phyloP scores from a whole-genome alignment of 176 grass and related monocot species.

The Triticum timopheevii region DNA sequence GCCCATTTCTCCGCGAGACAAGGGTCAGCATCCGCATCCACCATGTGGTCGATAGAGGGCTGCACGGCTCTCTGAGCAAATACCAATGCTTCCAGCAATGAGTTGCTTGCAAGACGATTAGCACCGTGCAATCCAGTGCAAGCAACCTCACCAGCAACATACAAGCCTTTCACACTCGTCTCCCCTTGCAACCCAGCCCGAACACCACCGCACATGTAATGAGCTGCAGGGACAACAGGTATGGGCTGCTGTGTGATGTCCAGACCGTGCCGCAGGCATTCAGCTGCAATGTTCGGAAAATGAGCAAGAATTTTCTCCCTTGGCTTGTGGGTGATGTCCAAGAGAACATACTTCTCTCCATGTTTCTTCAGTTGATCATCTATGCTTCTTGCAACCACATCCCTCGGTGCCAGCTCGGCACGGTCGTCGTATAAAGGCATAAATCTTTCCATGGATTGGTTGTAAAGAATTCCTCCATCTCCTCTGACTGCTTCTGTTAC shows the following conservation, averaged over 20 bases:
- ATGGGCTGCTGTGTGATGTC: conserved; percentile 75
- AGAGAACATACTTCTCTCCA: conserved; percentile 73
- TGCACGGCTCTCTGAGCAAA: conserved; percentile 85
- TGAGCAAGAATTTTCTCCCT: conserved; percentile 72
- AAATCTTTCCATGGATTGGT: conserved; percentile 90
- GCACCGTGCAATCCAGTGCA: conserved; percentile 96
- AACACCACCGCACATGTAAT: conserved; percentile 98
- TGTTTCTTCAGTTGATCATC: conserved; percentile 95
- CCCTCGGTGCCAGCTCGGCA: conserved; percentile 77
- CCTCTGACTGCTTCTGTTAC: conserved; percentile 94
- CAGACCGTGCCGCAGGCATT: conserved; percentile 66
- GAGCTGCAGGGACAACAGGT: conserved; percentile 84
- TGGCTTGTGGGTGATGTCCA: conserved; percentile 90
- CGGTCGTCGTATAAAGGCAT: conserved; percentile 88
- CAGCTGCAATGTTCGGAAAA: conserved; percentile 91
- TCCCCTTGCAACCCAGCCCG: conserved; percentile 88
- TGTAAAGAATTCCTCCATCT: conserved; percentile 88
- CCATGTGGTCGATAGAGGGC: conserved; percentile 77
- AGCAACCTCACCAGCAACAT: conserved; percentile 88
- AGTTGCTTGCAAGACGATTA: conserved; percentile 96
- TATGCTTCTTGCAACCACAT: conserved; percentile 91
- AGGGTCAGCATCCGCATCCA: conserved; percentile 34
- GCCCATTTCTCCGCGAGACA: conserved; percentile 53
- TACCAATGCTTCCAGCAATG: conserved; percentile 91
- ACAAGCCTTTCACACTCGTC: conserved; percentile 85